Evolutionary conservation across 208 protist genomes (phyloP).

Genomic region (Balamuthia mandrillaris): DNA sequence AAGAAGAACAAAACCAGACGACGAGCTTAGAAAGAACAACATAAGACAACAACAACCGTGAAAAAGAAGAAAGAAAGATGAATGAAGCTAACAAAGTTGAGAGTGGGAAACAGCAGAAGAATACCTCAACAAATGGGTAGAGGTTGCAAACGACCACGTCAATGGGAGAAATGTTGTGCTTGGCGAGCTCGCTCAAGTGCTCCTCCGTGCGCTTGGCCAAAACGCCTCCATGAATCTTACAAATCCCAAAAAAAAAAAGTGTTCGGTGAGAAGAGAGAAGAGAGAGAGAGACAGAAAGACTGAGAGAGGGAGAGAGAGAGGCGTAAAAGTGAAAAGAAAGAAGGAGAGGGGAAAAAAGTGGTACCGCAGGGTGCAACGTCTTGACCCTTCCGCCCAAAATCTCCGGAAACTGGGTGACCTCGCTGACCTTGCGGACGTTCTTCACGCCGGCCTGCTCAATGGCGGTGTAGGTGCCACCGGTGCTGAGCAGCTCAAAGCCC

Average conservation of each 20-base stretch:
- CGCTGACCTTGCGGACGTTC: constrained; percentile 40
- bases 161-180: constrained; percentile 62
- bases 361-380: constrained; percentile 69
- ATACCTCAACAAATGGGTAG: constrained; percentile 67
- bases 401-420: constrained; percentile 61
- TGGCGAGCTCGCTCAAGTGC: constrained; percentile 47
- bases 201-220: constrained; percentile 36
- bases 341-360: neutral
- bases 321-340: neutral
- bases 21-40: too few relatives aligned
- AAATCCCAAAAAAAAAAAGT: too few relatives aligned
- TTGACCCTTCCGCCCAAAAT: constrained; percentile 73
- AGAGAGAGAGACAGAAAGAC: neutral
- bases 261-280: neutral
- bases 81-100: too few relatives aligned
- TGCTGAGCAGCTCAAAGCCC: constrained; percentile 51
- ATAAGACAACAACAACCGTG: too few relatives aligned
- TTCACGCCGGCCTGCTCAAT: constrained; percentile 46
- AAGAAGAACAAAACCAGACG: too few relatives aligned
- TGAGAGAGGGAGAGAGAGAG: too few relatives aligned
- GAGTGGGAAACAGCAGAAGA: too few relatives aligned
- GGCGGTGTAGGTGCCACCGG: constrained; percentile 60
- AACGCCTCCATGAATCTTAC: constrained; percentile 51
- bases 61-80: too few relatives aligned
- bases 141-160: constrained; percentile 69